These are phyloP conservation scores for Ochromonas danica DNA, from an alignment of 108 stramenopile genomes.

Conservation along the genomic window DNA sequence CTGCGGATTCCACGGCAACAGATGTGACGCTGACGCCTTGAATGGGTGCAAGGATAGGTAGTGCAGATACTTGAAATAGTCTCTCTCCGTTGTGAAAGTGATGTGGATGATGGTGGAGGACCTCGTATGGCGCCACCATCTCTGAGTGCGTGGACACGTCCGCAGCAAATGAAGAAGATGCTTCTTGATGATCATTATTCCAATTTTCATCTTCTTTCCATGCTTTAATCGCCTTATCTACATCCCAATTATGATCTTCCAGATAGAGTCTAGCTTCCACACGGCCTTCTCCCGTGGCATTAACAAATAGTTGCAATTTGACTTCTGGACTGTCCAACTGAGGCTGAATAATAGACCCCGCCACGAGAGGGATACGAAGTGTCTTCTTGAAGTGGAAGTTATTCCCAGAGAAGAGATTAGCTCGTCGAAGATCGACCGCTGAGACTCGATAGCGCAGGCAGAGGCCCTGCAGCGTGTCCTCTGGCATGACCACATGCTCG, in stretches of 20 bases:
- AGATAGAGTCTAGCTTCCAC: neutral
- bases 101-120: no score
- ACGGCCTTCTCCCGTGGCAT: slow-evolving; percentile 6
- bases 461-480: slow-evolving; percentile 25
- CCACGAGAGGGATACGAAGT: slow-evolving; percentile 12
- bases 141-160: no score
- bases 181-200: slow-evolving; percentile 9
- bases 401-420: slow-evolving; percentile 20
- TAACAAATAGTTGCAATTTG: slow-evolving; percentile 7
- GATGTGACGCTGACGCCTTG: no score
- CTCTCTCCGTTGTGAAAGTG: no score
- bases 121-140: no score
- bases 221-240: neutral
- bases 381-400: slow-evolving; percentile 7
- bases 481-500: slow-evolving; percentile 30
- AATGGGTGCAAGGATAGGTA: no score
- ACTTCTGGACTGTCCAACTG: neutral
- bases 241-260: slow-evolving; percentile 23
- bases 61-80: no score
- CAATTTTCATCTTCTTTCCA: slow-evolving; percentile 36
- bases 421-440: neutral
- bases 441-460: slow-evolving; percentile 27
- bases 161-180: no score
- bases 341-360: neutral
- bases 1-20: no score